Evolutionary conservation across 2,329 filamentous ascomycete genomes (phyloP).

Genomic region (Ophiostoma perfectum): DNA sequence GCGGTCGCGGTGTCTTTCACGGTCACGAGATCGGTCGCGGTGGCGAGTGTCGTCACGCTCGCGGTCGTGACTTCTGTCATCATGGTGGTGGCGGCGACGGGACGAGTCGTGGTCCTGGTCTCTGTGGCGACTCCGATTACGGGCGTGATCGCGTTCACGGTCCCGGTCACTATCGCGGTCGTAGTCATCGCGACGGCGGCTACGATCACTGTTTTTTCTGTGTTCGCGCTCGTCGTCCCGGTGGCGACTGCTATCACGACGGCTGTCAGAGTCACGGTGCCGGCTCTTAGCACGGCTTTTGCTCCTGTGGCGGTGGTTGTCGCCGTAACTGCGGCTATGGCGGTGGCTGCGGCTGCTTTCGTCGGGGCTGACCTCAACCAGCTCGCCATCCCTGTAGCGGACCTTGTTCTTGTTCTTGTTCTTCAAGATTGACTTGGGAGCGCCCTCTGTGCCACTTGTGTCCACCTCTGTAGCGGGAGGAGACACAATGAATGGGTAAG

Average conservation of each 20-base stretch:
- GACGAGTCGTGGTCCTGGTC: slow-evolving; percentile 9
- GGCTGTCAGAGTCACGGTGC: slow-evolving; percentile 27
- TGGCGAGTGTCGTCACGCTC: slow-evolving; percentile 31
- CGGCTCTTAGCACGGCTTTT: slow-evolving; percentile 26
- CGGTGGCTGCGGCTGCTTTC: slow-evolving; percentile 25
- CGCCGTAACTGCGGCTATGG: neutral
- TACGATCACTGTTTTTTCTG: slow-evolving; percentile 34
- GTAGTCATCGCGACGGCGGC: slow-evolving; percentile 12
- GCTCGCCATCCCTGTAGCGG: slow-evolving; percentile 45
- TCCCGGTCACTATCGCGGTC: slow-evolving; percentile 32
- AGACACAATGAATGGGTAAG: slow-evolving; percentile 39
- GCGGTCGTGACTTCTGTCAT: slow-evolving; percentile 27
- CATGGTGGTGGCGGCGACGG: slow-evolving; percentile 3
- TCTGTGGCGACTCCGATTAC: slow-evolving; percentile 25
- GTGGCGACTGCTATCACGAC: slow-evolving; percentile 29
- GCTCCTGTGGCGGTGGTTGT: neutral
- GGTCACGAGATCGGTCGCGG: slow-evolving; percentile 28
- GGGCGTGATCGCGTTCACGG: slow-evolving; percentile 29
- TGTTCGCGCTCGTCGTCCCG: slow-evolving; percentile 39
- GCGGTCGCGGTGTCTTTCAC: slow-evolving; percentile 32
- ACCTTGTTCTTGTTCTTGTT: slow-evolving; percentile 55
- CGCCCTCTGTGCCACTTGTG: slow-evolving; percentile 34
- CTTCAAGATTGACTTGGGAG: slow-evolving; percentile 56
- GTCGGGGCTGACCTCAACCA: slow-evolving; percentile 39
- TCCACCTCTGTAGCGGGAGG: slow-evolving; percentile 29